Conservation (phyloP, 345 rosid species). For the Eucalyptus erythrocorys region DNA sequence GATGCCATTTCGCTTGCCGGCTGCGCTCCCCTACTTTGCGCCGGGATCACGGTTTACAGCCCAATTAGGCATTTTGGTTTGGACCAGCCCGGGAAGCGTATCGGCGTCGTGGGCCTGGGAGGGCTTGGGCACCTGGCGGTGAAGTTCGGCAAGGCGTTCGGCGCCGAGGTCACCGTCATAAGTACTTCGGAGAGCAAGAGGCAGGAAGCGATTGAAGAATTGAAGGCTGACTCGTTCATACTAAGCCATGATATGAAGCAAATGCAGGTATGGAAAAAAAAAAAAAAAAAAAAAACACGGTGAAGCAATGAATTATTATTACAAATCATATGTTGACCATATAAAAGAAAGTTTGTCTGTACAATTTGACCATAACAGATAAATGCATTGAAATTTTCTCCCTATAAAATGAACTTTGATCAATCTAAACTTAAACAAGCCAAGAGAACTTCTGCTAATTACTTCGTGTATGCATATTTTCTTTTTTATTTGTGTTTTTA, state of each 20-base stretch:
- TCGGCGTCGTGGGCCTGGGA: conserved; percentile 1
- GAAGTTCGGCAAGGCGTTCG: conserved; percentile 10
- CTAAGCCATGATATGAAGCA: background rate
- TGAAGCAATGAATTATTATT: background rate
- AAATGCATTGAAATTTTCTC: background rate
- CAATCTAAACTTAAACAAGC: background rate
- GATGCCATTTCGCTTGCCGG: background rate
- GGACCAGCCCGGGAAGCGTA: background rate
- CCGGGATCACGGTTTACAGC: conserved; percentile 1
- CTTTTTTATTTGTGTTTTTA: background rate
- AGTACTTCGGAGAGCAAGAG: background rate
- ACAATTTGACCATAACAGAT: background rate
- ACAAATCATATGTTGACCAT: background rate
- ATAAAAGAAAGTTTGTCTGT: background rate
- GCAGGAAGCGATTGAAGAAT: background rate
- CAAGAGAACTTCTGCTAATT: background rate
- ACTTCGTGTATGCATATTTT: background rate
- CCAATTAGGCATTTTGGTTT: background rate
- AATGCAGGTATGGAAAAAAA: background rate
- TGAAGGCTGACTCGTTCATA: background rate
- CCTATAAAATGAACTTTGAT: background rate
- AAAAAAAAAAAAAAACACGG: background rate
- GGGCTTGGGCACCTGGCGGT: conserved; percentile 7
- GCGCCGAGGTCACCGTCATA: background rate
- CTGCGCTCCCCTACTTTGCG: background rate